Base-by-base conservation (phyloP, 2,329 filamentous ascomycete species). In the Coniochaeta hoffmannii region DNA sequence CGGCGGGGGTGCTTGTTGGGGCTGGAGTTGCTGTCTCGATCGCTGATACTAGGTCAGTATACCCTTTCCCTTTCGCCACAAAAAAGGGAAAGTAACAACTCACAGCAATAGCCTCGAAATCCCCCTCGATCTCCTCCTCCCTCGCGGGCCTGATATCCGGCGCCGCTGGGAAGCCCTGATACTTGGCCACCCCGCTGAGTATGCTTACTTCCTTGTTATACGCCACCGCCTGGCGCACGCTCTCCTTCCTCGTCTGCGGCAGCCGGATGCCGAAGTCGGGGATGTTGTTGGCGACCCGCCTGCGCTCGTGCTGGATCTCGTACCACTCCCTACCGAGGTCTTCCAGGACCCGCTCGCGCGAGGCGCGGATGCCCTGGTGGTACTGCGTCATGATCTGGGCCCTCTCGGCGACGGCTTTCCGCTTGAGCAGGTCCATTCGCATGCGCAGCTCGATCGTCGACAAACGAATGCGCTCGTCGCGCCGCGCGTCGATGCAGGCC, bases 141-240 rank as follows among this genome's bases (percentile, higher is more conserved):
- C 87, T 86, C 26, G 89, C 88, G 41, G 88, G 81, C 56, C 78
- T 78, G 71, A 99, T 87, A 32, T 89, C 80, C 19, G 94, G 94
- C n/a, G 92, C 94, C 31, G 93, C 92, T 34, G 94, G 94, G 72
- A 99, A 99, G 24, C 94, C 94, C 65, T 96, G 86, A 68, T 97
- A 92, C 72, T 97, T 97, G 34, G 93, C 92, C 53, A 97, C 80
- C 35, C 93, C 93, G 6, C 92, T 87, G 56, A 99, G 75, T 28
- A 97, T 84, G 0, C 92, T 96, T 4, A 99, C 92, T 69, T 99
- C 94, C 61, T 88, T 89, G 69, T 96, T 97, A 74, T 97, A 97
- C 50, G 92, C 88, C 52, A 91, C 82, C 63, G 96, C 92, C 59
- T 97, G 89, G 59, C 84, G 80, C 58, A 96, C 81, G 65, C 93